These are phyloP conservation scores for Euryodendron excelsum DNA, from an alignment of 148 eudicot species.

Conservation along the genomic window DNA sequence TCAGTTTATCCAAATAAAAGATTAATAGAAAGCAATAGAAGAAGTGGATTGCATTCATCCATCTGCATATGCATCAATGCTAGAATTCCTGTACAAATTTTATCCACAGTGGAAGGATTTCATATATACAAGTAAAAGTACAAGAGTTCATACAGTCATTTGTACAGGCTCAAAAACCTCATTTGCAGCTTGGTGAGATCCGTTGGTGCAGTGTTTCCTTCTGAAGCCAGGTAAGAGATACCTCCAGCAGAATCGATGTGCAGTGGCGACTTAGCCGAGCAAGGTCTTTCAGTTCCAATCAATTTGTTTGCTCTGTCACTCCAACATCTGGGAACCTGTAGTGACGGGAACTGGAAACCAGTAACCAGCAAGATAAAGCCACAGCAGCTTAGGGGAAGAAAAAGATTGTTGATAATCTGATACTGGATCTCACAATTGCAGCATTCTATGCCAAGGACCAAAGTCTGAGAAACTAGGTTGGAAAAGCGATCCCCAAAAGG, in stretches of 20 bases:
- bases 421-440: neutral
- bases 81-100: constrained; percentile 18
- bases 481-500: neutral
- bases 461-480: neutral
- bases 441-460: neutral
- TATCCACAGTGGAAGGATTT: constrained; percentile 15
- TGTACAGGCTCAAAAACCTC: neutral
- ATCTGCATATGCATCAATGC: constrained; percentile 6
- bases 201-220: neutral
- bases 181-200: neutral
- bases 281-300: constrained; percentile 7
- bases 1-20: neutral
- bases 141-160: neutral
- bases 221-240: neutral
- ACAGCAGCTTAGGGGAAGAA: neutral
- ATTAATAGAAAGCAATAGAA: constrained; percentile 3
- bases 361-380: neutral
- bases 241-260: neutral
- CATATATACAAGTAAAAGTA: constrained; percentile 10
- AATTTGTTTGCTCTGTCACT: neutral
- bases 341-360: neutral
- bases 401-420: neutral
- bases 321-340: neutral
- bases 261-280: neutral
- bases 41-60: constrained; percentile 4